These are phyloP conservation scores for Russula foetens DNA, from an alignment of 768 basidiomycete genomes.

Conservation along the genomic window DNA sequence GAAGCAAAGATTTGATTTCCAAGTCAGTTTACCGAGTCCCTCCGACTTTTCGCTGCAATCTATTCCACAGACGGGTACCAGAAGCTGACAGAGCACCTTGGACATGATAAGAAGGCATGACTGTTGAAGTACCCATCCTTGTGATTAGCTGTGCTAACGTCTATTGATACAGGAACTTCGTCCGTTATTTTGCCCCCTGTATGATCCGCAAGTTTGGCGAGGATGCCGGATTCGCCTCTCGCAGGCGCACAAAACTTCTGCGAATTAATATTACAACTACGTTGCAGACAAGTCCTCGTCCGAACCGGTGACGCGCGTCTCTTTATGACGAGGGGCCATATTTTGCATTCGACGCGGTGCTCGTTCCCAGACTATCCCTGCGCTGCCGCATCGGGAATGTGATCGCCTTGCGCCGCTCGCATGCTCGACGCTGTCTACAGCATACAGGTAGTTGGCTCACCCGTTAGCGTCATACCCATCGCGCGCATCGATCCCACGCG, in stretches of 20 bases:
- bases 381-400: conserved; percentile 23
- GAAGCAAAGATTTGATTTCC: too few species aligned
- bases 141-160: not conserved
- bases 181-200: conserved; percentile 5
- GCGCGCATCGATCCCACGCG: conserved; percentile 30
- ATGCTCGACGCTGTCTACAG: conserved; percentile 28
- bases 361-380: conserved; percentile 33
- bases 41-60: conserved; percentile 9
- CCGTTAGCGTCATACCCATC: conserved; percentile 34
- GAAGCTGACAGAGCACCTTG: conserved; percentile 14
- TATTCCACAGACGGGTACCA: conserved; percentile 16
- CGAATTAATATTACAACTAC: conserved; percentile 6
- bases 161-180: too few species aligned
- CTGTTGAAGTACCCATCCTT: too few species aligned
- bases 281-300: conserved; percentile 8
- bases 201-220: conserved; percentile 2
- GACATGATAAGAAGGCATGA: conserved; percentile 13
- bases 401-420: conserved; percentile 21
- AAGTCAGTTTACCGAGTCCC: not conserved
- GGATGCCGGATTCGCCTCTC: conserved; percentile 11
- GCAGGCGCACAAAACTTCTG: not conserved
- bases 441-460: too few species aligned
- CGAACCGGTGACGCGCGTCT: not conserved
- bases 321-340: conserved; percentile 25
- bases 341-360: conserved; percentile 18